Percentiles rank a stretch among this genome's conserved stretches.
Evolutionary conservation across 768 basidiomycete genomes (phyloP).

Genomic region (Strobilomyces dryophilus): DNA sequence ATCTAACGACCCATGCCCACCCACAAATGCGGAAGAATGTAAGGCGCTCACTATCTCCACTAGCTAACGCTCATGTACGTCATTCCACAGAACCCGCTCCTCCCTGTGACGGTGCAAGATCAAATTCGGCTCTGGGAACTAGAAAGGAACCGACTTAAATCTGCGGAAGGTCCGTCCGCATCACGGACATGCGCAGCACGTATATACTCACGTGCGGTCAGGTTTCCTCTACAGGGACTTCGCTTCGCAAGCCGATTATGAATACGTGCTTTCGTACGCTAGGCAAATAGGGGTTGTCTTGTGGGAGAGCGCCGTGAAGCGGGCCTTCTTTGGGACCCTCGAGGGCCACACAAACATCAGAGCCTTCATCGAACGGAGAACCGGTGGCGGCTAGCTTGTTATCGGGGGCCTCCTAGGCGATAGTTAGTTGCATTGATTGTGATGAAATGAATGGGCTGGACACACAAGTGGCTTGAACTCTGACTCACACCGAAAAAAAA

Average conservation of each 20-base stretch:
- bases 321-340: slow-evolving; percentile 79
- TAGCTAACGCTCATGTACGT: slow-evolving; percentile 13
- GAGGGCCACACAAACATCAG: slow-evolving; percentile 78
- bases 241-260: slow-evolving; percentile 82
- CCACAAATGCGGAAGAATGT: slow-evolving; percentile 97
- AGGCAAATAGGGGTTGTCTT: slow-evolving; percentile 75
- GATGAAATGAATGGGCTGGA: not conserved
- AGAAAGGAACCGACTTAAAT: slow-evolving; percentile 87
- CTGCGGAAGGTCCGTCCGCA: slow-evolving; percentile 67
- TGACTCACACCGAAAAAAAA: not conserved
- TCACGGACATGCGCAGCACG: slow-evolving; percentile 4
- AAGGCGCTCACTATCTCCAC: slow-evolving; percentile 21
- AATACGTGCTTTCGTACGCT: slow-evolving; percentile 82
- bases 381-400: slow-evolving; percentile 32
- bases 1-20: slow-evolving; percentile 91
- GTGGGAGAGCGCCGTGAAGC: slow-evolving; percentile 72
- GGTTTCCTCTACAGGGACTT: slow-evolving; percentile 90
- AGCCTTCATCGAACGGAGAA: slow-evolving; percentile 74
- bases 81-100: slow-evolving; percentile 68
- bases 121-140: slow-evolving; percentile 97
- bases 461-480: not conserved
- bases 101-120: slow-evolving; percentile 97
- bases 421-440: slow-evolving; percentile 1
- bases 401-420: not conserved
- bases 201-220: slow-evolving; percentile 28